Conservation (phyloP, 208 protist species). For the Trypanosomatidae sp. region DNA sequence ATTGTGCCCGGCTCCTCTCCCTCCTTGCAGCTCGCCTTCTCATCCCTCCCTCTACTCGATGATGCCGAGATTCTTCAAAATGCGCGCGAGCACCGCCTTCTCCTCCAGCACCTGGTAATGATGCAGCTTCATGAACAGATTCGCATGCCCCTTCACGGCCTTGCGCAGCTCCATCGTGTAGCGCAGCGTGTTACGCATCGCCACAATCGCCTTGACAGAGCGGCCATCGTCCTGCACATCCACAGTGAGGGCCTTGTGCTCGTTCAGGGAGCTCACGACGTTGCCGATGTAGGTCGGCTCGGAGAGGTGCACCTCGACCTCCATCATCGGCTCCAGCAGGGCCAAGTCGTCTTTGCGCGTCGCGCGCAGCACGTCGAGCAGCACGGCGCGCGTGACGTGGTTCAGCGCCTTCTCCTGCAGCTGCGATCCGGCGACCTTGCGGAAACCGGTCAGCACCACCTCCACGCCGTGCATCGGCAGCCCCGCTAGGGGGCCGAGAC, state of each 20-base stretch:
- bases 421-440: conserved; percentile 47
- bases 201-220: conserved; percentile 72
- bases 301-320: conserved; percentile 82
- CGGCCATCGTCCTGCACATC: conserved; percentile 80
- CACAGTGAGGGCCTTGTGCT: conserved; percentile 75
- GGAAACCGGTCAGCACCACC: conserved; percentile 62
- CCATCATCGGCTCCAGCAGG: conserved; percentile 89
- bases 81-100: conserved; percentile 64
- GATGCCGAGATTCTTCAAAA: conserved; percentile 85
- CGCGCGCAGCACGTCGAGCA: conserved; percentile 47
- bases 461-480: conserved; percentile 75
- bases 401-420: conserved; percentile 47
- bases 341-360: conserved; percentile 37
- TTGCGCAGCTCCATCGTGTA: conserved; percentile 90
- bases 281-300: conserved; percentile 71
- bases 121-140: conserved; percentile 64
- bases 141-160: conserved; percentile 88
- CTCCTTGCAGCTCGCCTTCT: no score
- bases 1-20: no score
- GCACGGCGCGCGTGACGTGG: conserved; percentile 46
- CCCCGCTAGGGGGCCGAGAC: conserved; percentile 67
- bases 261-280: conserved; percentile 78
- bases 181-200: conserved; percentile 81
- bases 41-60: no score
- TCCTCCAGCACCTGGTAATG: conserved; percentile 81